Percentiles rank a stretch among this genome's conserved stretches.
phyloP scores from a whole-genome alignment of 1,284 basidiomycete genomes.

The Blastosporella zonata region DNA sequence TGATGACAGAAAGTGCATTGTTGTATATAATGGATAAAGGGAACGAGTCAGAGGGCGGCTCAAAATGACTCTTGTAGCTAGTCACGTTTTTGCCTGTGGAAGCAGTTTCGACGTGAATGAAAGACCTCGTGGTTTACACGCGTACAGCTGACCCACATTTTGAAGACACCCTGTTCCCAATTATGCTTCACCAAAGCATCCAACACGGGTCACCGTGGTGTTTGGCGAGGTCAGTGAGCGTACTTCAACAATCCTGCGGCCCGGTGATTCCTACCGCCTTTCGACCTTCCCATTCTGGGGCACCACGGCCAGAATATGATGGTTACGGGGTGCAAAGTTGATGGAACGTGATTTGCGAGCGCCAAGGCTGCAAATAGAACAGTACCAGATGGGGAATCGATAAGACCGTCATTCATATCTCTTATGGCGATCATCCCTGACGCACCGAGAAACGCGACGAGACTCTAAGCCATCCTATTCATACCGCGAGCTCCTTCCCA shows the following conservation, averaged over 20 bases:
- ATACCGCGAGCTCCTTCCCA: not conserved
- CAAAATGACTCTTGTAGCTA: conserved; percentile 1
- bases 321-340: not conserved
- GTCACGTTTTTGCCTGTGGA: conserved; percentile 10
- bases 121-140: not conserved
- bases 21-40: too few relatives aligned
- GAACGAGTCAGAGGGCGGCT: too few relatives aligned
- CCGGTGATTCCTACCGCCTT: too few relatives aligned
- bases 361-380: not conserved
- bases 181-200: conserved; percentile 9
- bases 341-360: conserved; percentile 5
- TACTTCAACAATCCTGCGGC: not conserved
- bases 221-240: not conserved
- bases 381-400: not conserved
- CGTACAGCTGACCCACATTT: conserved; percentile 1
- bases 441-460: not conserved
- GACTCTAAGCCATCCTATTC: not conserved
- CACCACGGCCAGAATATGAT: too few relatives aligned
- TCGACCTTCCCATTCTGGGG: too few relatives aligned
- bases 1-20: conserved; percentile 3
- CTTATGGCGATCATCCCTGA: not conserved
- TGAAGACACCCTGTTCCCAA: conserved; percentile 1
- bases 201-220: not conserved
- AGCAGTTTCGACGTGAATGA: too few relatives aligned
- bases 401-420: not conserved